Evolutionary conservation across 306 rosid species (phyloP).

Genomic region (Ochetophila trinervis): DNA sequence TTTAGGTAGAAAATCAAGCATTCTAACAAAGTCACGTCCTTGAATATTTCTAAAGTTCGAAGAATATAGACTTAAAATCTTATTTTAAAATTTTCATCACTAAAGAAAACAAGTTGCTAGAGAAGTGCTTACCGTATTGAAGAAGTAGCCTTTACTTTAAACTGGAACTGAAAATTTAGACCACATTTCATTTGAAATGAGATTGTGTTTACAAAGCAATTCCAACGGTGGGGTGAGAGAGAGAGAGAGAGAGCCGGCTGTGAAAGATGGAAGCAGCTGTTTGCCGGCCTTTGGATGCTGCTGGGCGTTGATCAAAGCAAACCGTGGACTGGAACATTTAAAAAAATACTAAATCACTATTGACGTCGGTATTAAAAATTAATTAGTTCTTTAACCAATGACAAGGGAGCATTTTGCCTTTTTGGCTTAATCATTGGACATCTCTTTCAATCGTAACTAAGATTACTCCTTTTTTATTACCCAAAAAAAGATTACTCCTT

Average conservation of each 20-base stretch:
- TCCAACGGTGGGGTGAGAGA: neutral
- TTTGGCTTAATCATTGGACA: slow-evolving; percentile 18
- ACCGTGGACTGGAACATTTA: slow-evolving; percentile 35
- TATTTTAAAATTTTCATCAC: neutral
- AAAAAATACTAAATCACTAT: slow-evolving; percentile 20
- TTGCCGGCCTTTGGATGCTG: slow-evolving; percentile 48
- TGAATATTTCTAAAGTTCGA: too few relatives aligned
- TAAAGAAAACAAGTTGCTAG: neutral
- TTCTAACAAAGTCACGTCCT: too few relatives aligned
- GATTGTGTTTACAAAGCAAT: slow-evolving; percentile 3
- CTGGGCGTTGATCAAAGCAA: slow-evolving; percentile 38
- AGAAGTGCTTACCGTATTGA: slow-evolving; percentile 14
- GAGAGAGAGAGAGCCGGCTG: slow-evolving; percentile 20
- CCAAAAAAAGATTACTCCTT: too few relatives aligned
- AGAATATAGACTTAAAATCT: neutral
- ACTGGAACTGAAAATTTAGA: slow-evolving; percentile 19
- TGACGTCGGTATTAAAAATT: neutral
- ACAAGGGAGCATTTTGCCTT: slow-evolving; percentile 9
- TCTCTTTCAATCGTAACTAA: too few relatives aligned
- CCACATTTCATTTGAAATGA: neutral
- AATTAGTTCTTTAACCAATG: slow-evolving; percentile 9
- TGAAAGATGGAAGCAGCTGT: slow-evolving; percentile 26
- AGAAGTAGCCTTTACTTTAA: neutral
- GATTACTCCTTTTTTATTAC: too few relatives aligned
- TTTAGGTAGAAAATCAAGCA: too few relatives aligned